Conservation (phyloP, 1,284 basidiomycete genomes). For the Exobasidium rhododendri region DNA sequence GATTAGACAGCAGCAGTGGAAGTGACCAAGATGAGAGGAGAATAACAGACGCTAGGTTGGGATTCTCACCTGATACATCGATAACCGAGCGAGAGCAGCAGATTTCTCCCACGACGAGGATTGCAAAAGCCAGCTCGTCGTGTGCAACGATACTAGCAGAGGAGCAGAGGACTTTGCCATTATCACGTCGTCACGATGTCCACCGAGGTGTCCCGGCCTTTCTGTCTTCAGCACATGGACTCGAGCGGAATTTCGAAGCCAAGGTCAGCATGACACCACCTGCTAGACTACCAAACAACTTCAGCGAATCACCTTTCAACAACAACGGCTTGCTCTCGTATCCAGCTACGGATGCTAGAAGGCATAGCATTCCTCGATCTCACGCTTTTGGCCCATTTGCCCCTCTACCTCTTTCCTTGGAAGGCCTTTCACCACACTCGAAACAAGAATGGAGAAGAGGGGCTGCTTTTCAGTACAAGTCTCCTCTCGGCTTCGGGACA, state of each 20-base stretch:
- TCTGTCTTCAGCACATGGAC: background rate
- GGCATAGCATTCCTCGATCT: constrained; percentile 26
- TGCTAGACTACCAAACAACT: constrained; percentile 23
- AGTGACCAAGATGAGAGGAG: background rate
- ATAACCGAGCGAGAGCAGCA: background rate
- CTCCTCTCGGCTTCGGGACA: background rate
- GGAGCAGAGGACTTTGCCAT: background rate
- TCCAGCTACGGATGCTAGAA: constrained; percentile 24
- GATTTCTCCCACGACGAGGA: background rate
- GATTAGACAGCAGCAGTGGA: constrained; percentile 6
- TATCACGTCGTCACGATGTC: background rate
- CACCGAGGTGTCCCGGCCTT: background rate
- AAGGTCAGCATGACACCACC: constrained; percentile 39
- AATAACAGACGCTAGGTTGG: too few relatives aligned
- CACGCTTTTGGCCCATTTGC: constrained; percentile 31
- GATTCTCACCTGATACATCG: background rate
- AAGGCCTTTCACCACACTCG: background rate
- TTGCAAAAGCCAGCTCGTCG: background rate
- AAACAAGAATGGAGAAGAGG: background rate
- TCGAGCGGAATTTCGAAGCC: constrained; percentile 12
- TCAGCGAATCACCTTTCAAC: constrained; percentile 33
- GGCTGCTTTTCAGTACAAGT: background rate
- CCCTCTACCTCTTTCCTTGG: constrained; percentile 12
- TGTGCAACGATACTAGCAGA: background rate
- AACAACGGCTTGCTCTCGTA: constrained; percentile 1